Conservation (phyloP, 192 early-diverging fungal species). For the Podila minutissima region DNA sequence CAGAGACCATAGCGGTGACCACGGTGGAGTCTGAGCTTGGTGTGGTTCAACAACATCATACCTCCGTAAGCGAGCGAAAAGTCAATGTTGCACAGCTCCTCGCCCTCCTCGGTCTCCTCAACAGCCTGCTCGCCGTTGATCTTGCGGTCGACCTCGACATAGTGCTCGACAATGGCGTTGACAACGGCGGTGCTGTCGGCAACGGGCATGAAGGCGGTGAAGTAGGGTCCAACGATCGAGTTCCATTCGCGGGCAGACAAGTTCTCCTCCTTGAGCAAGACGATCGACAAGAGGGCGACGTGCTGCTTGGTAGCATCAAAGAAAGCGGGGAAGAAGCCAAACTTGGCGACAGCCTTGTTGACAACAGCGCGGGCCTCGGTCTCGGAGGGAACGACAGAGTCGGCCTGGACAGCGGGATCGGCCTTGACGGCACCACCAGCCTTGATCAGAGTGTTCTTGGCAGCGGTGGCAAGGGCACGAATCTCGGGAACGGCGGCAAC, state of each 20-base stretch:
- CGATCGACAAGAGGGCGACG: conserved; percentile 44
- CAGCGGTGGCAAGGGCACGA: conserved; percentile 74
- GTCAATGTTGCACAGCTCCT: conserved; percentile 76
- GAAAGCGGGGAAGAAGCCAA: conserved; percentile 58
- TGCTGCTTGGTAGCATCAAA: conserved; percentile 59
- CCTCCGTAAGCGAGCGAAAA: conserved; percentile 87
- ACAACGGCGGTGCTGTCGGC: conserved; percentile 64
- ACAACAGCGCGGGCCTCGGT: conserved; percentile 59
- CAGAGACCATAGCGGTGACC: conserved; percentile 85
- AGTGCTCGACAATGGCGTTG: conserved; percentile 61
- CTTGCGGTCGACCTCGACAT: conserved; percentile 59
- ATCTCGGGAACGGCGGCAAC: conserved; percentile 81
- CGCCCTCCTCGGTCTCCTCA: conserved; percentile 62
- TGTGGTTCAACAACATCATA: conserved; percentile 82
- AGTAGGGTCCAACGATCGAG: conserved; percentile 65
- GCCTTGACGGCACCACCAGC: conserved; percentile 62
- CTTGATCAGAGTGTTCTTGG: conserved; percentile 72
- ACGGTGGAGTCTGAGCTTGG: conserved; percentile 69
- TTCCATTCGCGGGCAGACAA: conserved; percentile 57
- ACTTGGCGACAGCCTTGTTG: conserved; percentile 52
- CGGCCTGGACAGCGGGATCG: conserved; percentile 27
- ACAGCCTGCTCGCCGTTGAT: conserved; percentile 53
- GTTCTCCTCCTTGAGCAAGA: conserved; percentile 60
- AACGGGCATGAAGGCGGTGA: conserved; percentile 66
- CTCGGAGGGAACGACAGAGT: conserved; percentile 43